A percentile compares a stretch with the other conserved stretches of the same genome.
phyloP scores from a whole-genome alignment of 106 monocot species.

The Dendrobium nobile region DNA sequence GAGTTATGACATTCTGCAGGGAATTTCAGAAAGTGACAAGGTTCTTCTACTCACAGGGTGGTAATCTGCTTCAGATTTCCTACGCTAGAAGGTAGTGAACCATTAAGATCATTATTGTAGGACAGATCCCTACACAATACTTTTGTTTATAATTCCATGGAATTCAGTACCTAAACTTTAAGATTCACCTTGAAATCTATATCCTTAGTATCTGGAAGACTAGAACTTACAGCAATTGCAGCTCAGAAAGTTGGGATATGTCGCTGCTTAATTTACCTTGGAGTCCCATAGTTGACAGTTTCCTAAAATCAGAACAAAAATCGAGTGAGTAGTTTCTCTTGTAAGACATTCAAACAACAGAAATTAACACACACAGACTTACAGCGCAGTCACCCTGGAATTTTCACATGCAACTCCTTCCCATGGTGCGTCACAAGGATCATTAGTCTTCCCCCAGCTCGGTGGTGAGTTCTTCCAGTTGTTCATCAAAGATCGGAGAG shows the following conservation, averaged over 20 bases:
- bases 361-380: conserved; percentile 8
- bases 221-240: not conserved
- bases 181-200: not conserved
- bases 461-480: conserved; percentile 20
- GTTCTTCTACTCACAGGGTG: conserved; percentile 37
- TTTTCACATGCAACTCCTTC: conserved; percentile 48
- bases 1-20: not conserved
- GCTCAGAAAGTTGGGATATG: conserved; percentile 18
- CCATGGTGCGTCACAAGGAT: conserved; percentile 34
- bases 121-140: conserved; percentile 64
- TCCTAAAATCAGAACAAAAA: conserved; percentile 6
- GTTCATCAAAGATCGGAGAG: conserved; percentile 12
- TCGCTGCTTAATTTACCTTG: conserved; percentile 17
- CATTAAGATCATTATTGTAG: conserved; percentile 42
- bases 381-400: conserved; percentile 56
- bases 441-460: conserved; percentile 14
- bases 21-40: not conserved
- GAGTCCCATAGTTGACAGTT: conserved; percentile 14
- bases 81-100: conserved; percentile 33
- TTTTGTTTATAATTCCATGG: not conserved
- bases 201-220: not conserved
- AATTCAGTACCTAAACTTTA: not conserved
- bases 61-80: conserved; percentile 48
- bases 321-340: not conserved
- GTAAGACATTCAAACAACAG: not conserved